Evolutionary conservation across 345 rosid species (phyloP), one percentile per base, ranked within the genome.

Genomic region (Punica granatum): DNA sequence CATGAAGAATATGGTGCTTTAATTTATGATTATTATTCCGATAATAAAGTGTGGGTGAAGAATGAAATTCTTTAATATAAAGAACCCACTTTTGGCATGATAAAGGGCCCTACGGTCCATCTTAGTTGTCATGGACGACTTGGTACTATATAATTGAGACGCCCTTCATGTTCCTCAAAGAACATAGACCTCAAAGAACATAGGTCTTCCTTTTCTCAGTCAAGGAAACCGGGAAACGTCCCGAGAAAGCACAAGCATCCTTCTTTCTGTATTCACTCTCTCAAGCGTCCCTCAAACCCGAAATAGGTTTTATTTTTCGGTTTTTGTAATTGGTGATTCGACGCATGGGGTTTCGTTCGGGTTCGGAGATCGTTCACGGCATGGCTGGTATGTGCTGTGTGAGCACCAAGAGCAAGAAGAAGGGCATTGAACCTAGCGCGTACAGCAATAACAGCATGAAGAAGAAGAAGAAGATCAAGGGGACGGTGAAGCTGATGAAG

Each of bases 401-500:
- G 67, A 63, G 44, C 16, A 14, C 49, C 9, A 63, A 53, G n/a
- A 64, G 62, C 67, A 63, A 46, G 62, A 41, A 49, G 30, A 36
- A 26, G 30, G 28, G 30, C 51, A 28, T 35, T 60, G 44, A 65
- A 31, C 33, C 7, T 1, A 30, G 11, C 34, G 60, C 31, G 14
- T 13, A 0, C 34, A 66, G 44, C 67, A 14, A 44, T 13, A 30
- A 63, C 60, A 26, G 70, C 65, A 70, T 73, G 70, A 69, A 67
- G 36, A 66, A 21, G 26, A 1, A 72, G 44, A 61, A 53, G 80
- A 84, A 76, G 81, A 78, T 88, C 49, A 67, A 68, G 51, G 94
- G 89, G 64, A 80, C 75, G 49, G 86, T 86, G 3, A 74, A 83
- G 53, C 74, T 88, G 66, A 90, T 90, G 97, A 88, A 86, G 79